A percentile compares a stretch with the other conserved stretches of the same genome.
Conservation (phyloP, 108 stramenopile genomes). For the Bacterosira constricta region DNA sequence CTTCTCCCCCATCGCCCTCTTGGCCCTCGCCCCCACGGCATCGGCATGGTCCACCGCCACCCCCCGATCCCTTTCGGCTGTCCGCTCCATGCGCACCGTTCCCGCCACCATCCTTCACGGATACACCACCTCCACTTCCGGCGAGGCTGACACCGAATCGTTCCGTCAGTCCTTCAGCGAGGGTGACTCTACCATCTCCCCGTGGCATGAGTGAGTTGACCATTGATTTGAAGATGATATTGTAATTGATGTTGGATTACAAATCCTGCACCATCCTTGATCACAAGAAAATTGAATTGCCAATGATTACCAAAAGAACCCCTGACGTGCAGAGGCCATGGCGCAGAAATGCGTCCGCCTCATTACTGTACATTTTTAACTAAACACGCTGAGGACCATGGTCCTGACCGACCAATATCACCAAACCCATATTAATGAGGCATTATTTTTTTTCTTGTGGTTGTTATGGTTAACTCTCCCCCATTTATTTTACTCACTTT, state of each 20-base stretch:
- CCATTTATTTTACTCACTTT: too few relatives aligned
- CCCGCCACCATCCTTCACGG: slow-evolving; percentile 55
- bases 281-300: slow-evolving; percentile 14
- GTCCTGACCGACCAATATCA: slow-evolving; percentile 37
- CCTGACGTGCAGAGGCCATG: slow-evolving; percentile 28
- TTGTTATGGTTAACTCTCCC: too few relatives aligned
- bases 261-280: too few relatives aligned
- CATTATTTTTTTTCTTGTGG: slow-evolving; percentile 14
- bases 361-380: too few relatives aligned
- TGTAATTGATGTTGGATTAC: too few relatives aligned
- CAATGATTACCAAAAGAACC: slow-evolving; percentile 42
- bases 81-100: slow-evolving; percentile 19
- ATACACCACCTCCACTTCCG: slow-evolving; percentile 60
- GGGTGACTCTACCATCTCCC: slow-evolving; percentile 62
- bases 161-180: slow-evolving; percentile 85
- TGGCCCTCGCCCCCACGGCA: slow-evolving; percentile 54
- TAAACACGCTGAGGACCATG: slow-evolving; percentile 42
- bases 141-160: slow-evolving; percentile 81
- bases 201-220: slow-evolving; percentile 95
- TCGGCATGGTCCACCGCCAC: slow-evolving; percentile 60
- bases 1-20: slow-evolving; percentile 56
- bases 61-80: slow-evolving; percentile 24
- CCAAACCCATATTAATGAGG: slow-evolving; percentile 33
- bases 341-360: too few relatives aligned
- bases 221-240: too few relatives aligned